Base-by-base conservation (phyloP, 2,329 filamentous ascomycete species). In the Phaeosphaeriaceae sp. region DNA sequence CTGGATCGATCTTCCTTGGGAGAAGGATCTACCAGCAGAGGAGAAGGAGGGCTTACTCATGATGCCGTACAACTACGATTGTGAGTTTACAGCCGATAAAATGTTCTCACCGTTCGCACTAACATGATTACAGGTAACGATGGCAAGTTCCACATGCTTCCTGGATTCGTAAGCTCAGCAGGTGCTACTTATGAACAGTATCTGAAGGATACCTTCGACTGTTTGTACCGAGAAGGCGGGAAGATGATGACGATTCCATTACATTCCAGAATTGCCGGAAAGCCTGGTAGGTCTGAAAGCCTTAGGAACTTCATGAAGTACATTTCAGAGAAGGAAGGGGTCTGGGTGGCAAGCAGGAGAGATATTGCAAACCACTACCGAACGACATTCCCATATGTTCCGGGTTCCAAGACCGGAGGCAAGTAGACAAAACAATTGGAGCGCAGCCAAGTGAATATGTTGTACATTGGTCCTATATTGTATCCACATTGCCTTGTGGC, bases 161-260 rank as follows among this genome's bases (percentile, higher is more conserved):
- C 79, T 5, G 79, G 79, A 2, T 81, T 80, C 54, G 73, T 76
- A 21, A 78, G 72, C 44, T 76, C 72, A 15, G 75, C 76, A 22
- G 79, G 74, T 17, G 65, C 72, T 11, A 68, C 72, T 6, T 81
- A 80, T 51, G 78, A 79, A 51, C 70, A 79, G 36, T 81, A 86
- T 61, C 60, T 85, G 19, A 82, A 83, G 71, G 79, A 80, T 20
- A 82, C 83, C 0, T 85, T 86, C 53, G 84, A 86, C 63, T 80
- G 83, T 41, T 66, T 86, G 20, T 84, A 85, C 57, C 80, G 81
- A 24, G 83, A 85, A 63, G 83, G 83, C 0, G 68, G 77, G 45
- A 78, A 78, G 19, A 86, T 86, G 84, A 86, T 86, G 84, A 85
- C 83, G 0, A 80, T 86, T 25, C 83, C 81, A 2, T 68, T 86